Conservation (phyloP, 2,329 filamentous ascomycete genomes). For the Hypomyces perniciosus region DNA sequence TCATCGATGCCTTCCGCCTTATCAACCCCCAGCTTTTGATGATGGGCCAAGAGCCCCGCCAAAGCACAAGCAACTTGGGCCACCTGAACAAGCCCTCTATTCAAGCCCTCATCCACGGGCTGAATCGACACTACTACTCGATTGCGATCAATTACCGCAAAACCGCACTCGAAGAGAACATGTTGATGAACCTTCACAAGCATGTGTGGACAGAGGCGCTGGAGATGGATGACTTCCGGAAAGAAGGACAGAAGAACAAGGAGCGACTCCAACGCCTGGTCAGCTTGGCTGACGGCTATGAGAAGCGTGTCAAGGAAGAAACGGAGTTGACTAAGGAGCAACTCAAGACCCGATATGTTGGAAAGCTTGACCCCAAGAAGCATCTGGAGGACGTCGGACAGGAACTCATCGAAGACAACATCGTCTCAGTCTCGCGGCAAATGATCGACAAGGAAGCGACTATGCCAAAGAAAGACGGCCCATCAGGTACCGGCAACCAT, state of each 20-base stretch:
- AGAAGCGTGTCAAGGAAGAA: conserved; percentile 98
- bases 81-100: conserved; percentile 99
- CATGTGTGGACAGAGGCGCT: conserved; percentile 98
- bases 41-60: conserved; percentile 94
- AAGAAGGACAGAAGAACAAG: conserved; percentile 78
- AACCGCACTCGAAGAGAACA: conserved; percentile 95
- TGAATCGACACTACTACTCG: conserved; percentile 98
- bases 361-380: conserved; percentile 99
- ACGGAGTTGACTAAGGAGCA: conserved; percentile 96
- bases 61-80: conserved; percentile 95
- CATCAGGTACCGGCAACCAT: conserved; percentile 40
- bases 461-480: conserved; percentile 65
- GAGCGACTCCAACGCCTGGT: conserved; percentile 85
- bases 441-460: conserved; percentile 99
- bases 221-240: conserved; percentile 91
- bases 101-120: conserved; percentile 93
- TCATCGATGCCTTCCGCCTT: conserved; percentile 96
- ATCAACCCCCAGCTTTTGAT: conserved; percentile 98
- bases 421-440: conserved; percentile 93
- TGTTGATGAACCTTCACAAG: conserved; percentile 99
- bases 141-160: conserved; percentile 98
- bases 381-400: conserved; percentile 96
- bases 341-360: conserved; percentile 96
- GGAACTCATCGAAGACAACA: conserved; percentile 97
- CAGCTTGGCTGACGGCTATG: conserved; percentile 86